phyloP scores from a whole-genome alignment of 164 flowering plant genomes.

The Warburgia ugandensis region DNA sequence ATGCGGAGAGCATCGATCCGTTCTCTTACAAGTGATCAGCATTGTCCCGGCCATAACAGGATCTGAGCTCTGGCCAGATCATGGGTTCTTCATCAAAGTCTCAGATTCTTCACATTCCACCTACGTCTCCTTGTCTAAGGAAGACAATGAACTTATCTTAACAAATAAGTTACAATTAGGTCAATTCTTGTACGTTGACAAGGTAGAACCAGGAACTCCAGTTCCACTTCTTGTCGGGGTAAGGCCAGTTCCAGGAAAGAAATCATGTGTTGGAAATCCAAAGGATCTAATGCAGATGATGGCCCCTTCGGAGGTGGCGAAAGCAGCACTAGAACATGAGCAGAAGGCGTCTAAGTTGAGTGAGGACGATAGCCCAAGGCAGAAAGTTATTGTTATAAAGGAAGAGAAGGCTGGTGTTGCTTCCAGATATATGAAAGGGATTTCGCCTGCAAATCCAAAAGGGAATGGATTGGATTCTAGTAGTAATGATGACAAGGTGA shows the following conservation, averaged over 20 bases:
- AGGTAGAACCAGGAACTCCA: conserved; percentile 60
- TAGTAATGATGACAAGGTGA: conserved; percentile 15
- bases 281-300: conserved; percentile 88
- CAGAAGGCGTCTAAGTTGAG: conserved; percentile 18
- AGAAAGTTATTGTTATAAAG: conserved; percentile 70
- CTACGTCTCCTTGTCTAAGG: conserved; percentile 62
- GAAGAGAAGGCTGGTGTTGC: conserved; percentile 74
- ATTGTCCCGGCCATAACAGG: conserved; percentile 90
- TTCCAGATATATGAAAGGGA: conserved; percentile 89
- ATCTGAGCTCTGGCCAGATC: conserved; percentile 87
- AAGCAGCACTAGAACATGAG: conserved; percentile 20
- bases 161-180: conserved; percentile 83
- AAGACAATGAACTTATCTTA: conserved; percentile 81
- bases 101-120: conserved; percentile 97
- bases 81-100: conserved; percentile 90
- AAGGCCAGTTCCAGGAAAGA: conserved; percentile 72
- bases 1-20: conserved; percentile 77
- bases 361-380: conserved; percentile 29
- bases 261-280: conserved; percentile 78
- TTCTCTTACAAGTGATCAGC: conserved; percentile 86
- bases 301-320: conserved; percentile 41
- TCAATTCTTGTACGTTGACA: conserved; percentile 84
- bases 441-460: conserved; percentile 26
- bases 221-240: conserved; percentile 77
- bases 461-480: conserved; percentile 20